Conservation (phyloP, 192 early-diverging fungal genomes). For the Endogone sp. region DNA sequence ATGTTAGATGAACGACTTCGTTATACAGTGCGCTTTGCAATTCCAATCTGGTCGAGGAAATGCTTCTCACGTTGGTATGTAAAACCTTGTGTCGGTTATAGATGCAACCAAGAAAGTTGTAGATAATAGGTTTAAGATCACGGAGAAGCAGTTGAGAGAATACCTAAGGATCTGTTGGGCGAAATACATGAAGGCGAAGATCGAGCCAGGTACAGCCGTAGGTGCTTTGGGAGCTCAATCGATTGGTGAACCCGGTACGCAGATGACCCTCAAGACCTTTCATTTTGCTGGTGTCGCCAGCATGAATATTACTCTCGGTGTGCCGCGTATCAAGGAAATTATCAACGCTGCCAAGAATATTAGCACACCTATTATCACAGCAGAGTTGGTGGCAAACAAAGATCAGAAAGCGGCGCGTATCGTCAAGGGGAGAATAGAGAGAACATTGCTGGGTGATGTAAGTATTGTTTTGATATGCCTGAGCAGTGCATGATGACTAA, state of each 20-base stretch:
- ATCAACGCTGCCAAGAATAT: conserved; percentile 99
- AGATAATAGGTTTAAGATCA: conserved; percentile 67
- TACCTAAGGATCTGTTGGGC: conserved; percentile 76
- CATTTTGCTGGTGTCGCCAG: conserved; percentile 99
- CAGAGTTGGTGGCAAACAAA: conserved; percentile 61
- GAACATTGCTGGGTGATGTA: conserved; percentile 81
- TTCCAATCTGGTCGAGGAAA: too few relatives aligned
- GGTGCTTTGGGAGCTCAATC: conserved; percentile 96
- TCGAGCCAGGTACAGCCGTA: conserved; percentile 95
- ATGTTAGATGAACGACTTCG: conserved; percentile 4
- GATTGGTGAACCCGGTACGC: conserved; percentile 98
- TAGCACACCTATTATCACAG: conserved; percentile 86
- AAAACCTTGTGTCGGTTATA: conserved; percentile 3
- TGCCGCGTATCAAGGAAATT: conserved; percentile 99
- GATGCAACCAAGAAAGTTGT: conserved; percentile 46
- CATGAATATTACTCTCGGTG: conserved; percentile 99
- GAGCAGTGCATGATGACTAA: too few relatives aligned
- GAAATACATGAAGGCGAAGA: conserved; percentile 88
- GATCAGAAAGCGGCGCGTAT: conserved; percentile 82
- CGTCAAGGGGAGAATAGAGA: conserved; percentile 95
- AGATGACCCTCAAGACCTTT: conserved; percentile 99
- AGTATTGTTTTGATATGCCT: not conserved
- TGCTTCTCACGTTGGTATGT: not conserved
- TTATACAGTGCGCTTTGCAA: too few relatives aligned
- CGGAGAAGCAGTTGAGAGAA: conserved; percentile 60